Base-by-base conservation (phyloP, 2,329 filamentous ascomycete genomes). In the Massarina eburnea region DNA sequence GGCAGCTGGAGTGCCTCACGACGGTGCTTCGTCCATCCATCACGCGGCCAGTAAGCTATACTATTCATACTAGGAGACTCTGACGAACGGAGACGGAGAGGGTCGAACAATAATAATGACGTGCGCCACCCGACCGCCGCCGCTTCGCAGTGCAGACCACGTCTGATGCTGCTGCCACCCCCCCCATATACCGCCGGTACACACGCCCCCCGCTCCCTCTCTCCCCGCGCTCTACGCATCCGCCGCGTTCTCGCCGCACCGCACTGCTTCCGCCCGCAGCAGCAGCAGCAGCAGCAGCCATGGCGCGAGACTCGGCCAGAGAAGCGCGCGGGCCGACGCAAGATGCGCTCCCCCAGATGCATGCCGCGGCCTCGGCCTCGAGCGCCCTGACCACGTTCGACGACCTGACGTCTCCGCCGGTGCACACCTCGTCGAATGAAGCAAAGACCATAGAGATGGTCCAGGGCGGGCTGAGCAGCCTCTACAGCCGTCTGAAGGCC, bases 331-430 rank as follows among this genome's bases (percentile, higher is more conserved):
- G 7, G 7, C 7, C 12, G 24, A 12, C 59, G 47, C 52, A 48
- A 21, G 53, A 59, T 14, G 47, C 65, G 34, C 82, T 96, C 49
- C 88, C 95, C 71, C 85, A 89, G 59, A 96, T 96, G 56, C 92
- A 96, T 70, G 90, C 79, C 40, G 85, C 88, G 5, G 91, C 91
- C n/a, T 95, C 88, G 62, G 88, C 89, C 66, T 88, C 88, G 26
- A 87, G 88, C 52, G 82, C 84, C 26, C 78, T 97, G 38, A 97
- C 92, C 2, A 95, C 91, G 8, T 97, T 97, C 72, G 95, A 95
- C 71, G 91, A 96, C 64, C 91, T 95, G 61, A 88, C 87, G 1
- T 80, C 86, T 1, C 84, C 85, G 4, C 84, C 88, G 0, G 74
- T 78, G 2, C 76, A 80, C 1, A 73, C 81, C 1, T 75, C 79